phyloP scores from a whole-genome alignment of 2,329 filamentous ascomycete genomes.

The Apiospora hydei region DNA sequence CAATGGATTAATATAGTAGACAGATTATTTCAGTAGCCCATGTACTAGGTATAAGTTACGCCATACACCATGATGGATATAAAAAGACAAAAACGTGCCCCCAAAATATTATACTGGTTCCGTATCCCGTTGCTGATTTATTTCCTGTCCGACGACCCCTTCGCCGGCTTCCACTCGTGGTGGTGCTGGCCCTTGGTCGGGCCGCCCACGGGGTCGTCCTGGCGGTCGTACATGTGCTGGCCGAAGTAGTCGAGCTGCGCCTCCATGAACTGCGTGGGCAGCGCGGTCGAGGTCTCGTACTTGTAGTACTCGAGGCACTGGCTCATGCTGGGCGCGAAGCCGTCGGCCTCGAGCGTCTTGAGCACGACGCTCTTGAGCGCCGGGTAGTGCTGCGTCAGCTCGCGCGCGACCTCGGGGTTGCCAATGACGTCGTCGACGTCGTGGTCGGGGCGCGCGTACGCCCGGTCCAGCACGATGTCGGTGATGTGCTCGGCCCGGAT shows the following conservation, averaged over 20 bases:
- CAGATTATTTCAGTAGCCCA: background rate
- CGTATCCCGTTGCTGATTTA: background rate
- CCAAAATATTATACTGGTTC: background rate
- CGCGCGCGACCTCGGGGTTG: constrained; percentile 55
- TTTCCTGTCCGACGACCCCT: constrained; percentile 17
- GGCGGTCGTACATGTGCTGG: constrained; percentile 69
- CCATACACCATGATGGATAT: background rate
- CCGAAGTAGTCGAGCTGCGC: constrained; percentile 77
- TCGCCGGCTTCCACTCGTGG: constrained; percentile 65
- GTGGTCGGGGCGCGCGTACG: constrained; percentile 48
- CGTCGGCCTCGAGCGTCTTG: constrained; percentile 62
- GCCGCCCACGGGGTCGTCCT: constrained; percentile 58
- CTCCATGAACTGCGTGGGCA: constrained; percentile 75
- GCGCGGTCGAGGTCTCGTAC: constrained; percentile 62
- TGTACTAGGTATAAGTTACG: background rate
- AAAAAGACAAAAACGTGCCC: background rate
- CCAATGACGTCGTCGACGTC: constrained; percentile 52
- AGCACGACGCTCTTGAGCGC: constrained; percentile 63
- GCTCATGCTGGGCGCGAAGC: constrained; percentile 65
- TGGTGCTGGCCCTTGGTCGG: constrained; percentile 66
- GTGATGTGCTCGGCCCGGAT: constrained; percentile 72
- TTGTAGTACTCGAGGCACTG: constrained; percentile 73
- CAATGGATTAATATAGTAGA: background rate
- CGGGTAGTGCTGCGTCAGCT: constrained; percentile 58
- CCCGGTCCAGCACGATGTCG: constrained; percentile 57